phyloP scores from a whole-genome alignment of 345 rosid genomes.

The Gossypium herbaceum region DNA sequence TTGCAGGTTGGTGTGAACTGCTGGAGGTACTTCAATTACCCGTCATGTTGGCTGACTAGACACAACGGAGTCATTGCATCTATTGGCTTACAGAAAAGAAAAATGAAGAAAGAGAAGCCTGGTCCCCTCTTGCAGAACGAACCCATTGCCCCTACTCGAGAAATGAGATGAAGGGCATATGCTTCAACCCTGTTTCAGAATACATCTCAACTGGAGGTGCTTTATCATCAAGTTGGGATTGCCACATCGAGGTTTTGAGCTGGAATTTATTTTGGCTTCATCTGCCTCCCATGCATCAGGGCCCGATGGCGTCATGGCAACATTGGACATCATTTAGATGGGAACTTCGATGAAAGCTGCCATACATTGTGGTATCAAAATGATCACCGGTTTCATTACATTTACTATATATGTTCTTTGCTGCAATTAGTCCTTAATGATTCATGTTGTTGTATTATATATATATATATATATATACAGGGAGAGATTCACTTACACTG shows the following conservation, averaged over 20 bases:
- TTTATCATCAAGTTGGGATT: conserved; percentile 4
- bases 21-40: conserved; percentile 14
- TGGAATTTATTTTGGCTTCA: neutral
- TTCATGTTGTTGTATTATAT: no score
- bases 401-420: no score
- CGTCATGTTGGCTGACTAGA: neutral
- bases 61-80: neutral
- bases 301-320: neutral
- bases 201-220: neutral
- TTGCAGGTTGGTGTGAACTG: neutral
- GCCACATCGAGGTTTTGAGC: neutral
- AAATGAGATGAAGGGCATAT: neutral
- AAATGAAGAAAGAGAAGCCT: neutral
- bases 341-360: neutral
- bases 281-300: neutral
- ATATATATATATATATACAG: no score
- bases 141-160: neutral
- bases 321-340: neutral
- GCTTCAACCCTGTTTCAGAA: neutral
- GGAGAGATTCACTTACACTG: no score
- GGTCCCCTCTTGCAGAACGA: neutral
- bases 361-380: neutral
- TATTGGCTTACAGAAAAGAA: neutral
- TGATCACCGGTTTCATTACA: neutral
- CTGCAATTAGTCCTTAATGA: no score